Evolutionary conservation across 768 basidiomycete species (phyloP), one percentile per base, ranked within the genome.

Genomic region (Rhodotorula kratochvilovae): DNA sequence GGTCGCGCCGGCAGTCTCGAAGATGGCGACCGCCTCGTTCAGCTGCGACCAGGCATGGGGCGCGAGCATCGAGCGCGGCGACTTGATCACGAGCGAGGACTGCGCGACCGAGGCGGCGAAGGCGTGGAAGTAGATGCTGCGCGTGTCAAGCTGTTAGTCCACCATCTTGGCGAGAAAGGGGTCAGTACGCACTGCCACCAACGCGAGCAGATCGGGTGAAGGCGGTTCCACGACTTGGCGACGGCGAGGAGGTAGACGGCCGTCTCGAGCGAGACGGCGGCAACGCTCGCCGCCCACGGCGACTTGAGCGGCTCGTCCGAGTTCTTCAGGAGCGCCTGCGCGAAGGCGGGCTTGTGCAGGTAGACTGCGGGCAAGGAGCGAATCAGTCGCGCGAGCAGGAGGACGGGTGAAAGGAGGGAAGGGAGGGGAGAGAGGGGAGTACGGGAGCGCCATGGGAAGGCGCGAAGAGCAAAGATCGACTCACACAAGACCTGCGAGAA

Each of bases 121-220:
- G 21, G 72, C 64, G 53, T 73, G 68, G 61, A 73, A 70, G 51
- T 56, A 67, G 72, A 73, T 61, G 60, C 61, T 63, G 35, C 10
- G 7, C 35, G 33, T 1, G 16, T 0, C 29, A 11, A 15, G 21
- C 23, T 3, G 48, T 50, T 23, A 50, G 48, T 21, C 48, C 11
- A 46, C 25, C 5, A 23, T 8, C 46, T 6, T 7, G 48, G 2
- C 48, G 25, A 27, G 25, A 27, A 10, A 27, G 25, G 25, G 25
- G 25, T 25, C 7, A 12, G 48, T 23, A 68, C 58, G n/a, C 27
- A 70, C 64, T 73, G 72, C 69, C 69, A 71, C 73, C 70, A 71
- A 2, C 69, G 59, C 15, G 68, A 51, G 25, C 48, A 46, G 6
- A 58, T n/a, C 4, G 73, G 69, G 35, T 71, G 43, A 1, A 71